Percentiles rank a stretch among this genome's conserved stretches.
These are phyloP conservation scores for Colletotrichum musae DNA, from an alignment of 2,329 filamentous ascomycete species.

Conservation along the genomic window DNA sequence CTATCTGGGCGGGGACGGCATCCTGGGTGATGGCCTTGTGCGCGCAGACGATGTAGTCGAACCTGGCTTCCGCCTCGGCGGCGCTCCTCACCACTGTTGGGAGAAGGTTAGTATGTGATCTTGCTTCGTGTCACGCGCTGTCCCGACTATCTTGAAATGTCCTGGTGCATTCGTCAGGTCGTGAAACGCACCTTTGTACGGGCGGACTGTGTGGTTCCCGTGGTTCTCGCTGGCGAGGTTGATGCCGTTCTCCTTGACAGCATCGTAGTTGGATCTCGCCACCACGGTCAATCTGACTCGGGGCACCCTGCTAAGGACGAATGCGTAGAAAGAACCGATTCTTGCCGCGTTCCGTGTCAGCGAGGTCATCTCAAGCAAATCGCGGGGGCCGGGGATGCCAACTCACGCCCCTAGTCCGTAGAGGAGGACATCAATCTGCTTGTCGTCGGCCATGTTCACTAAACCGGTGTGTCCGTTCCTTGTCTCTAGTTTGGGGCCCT, in stretches of 20 bases:
- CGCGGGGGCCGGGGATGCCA: neutral
- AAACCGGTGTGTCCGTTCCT: neutral
- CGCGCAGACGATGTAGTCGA: slow-evolving; percentile 70
- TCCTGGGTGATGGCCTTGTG: slow-evolving; percentile 67
- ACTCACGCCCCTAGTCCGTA: slow-evolving; percentile 70
- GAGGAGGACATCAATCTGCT: slow-evolving; percentile 55
- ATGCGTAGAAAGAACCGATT: slow-evolving; percentile 72
- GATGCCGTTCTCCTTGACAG: slow-evolving; percentile 67
- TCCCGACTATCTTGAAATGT: neutral
- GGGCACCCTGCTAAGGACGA: slow-evolving; percentile 61
- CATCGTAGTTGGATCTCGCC: slow-evolving; percentile 72
- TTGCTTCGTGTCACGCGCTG: neutral
- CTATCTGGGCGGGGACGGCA: slow-evolving; percentile 51
- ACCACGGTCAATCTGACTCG: slow-evolving; percentile 69
- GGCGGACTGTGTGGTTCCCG: slow-evolving; percentile 65
- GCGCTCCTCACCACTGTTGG: slow-evolving; percentile 60
- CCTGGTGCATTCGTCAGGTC: neutral
- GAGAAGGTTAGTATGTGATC: neutral
- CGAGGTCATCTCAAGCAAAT: neutral
- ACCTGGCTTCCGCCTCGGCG: slow-evolving; percentile 60
- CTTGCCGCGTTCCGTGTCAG: slow-evolving; percentile 47
- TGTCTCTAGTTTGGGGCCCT: neutral
- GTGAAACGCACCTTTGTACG: slow-evolving; percentile 55
- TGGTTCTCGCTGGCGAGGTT: slow-evolving; percentile 68
- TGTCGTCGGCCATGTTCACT: slow-evolving; percentile 42